A percentile compares a stretch with the other conserved stretches of the same genome.
Evolutionary conservation across 148 eudicot species (phyloP).

Genomic region (Rheum nobile): DNA sequence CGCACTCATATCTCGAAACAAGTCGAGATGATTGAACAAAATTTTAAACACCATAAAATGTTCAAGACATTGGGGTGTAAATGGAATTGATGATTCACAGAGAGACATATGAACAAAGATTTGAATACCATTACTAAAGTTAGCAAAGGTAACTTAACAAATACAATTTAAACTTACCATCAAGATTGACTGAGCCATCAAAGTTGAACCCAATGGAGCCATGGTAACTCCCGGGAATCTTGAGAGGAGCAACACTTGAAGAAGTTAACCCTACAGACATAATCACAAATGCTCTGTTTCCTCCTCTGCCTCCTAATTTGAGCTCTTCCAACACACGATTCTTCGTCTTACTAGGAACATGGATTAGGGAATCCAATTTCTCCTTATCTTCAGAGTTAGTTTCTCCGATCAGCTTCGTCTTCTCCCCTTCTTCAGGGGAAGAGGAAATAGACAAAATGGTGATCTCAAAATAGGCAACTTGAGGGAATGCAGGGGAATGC

Average conservation of each 20-base stretch:
- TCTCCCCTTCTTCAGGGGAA: slow-evolving; percentile 24
- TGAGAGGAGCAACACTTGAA: slow-evolving; percentile 24
- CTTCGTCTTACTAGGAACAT: not conserved
- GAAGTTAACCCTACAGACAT: slow-evolving; percentile 33
- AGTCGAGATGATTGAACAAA: too few species aligned
- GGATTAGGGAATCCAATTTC: not conserved
- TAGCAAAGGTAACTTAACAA: not conserved
- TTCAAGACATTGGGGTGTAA: too few species aligned
- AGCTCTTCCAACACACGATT: too few species aligned
- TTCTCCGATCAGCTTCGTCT: slow-evolving; percentile 31
- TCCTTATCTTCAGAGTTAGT: slow-evolving; percentile 15
- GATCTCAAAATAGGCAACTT: slow-evolving; percentile 81
- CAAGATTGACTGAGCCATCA: slow-evolving; percentile 50
- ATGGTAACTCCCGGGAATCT: slow-evolving; percentile 41
- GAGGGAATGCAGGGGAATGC: slow-evolving; percentile 45
- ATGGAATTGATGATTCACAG: too few species aligned
- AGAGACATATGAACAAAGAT: too few species aligned
- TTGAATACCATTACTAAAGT: too few species aligned
- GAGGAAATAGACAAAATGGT: slow-evolving; percentile 15
- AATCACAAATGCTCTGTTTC: too few species aligned
- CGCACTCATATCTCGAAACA: too few species aligned
- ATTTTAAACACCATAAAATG: too few species aligned
- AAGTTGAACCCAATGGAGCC: slow-evolving; percentile 61
- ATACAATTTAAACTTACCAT: slow-evolving; percentile 22
- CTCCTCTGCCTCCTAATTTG: slow-evolving; percentile 9